A percentile compares a stretch with the other conserved stretches of the same genome.
phyloP scores from a whole-genome alignment of 768 basidiomycete genomes.

The Brasilioporus rufonigricans region DNA sequence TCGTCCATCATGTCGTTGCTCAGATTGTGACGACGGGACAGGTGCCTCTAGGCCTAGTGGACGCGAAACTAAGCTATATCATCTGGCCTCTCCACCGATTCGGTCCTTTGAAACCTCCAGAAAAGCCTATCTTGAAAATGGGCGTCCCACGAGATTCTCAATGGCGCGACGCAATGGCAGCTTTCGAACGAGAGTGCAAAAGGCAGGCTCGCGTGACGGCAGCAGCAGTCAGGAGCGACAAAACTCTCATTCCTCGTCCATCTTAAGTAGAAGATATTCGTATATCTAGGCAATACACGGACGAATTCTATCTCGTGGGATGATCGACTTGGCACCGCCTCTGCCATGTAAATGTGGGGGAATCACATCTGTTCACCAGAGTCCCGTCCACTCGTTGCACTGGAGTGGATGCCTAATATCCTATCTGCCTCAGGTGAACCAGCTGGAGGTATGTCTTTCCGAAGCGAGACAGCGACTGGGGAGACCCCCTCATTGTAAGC shows the following conservation, averaged over 20 bases:
- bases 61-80: conserved; percentile 48
- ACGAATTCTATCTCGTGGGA: too few species aligned
- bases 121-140: conserved; percentile 14
- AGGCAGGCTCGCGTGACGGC: conserved; percentile 23
- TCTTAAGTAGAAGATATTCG: neutral
- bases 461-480: conserved; percentile 42
- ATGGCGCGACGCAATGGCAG: conserved; percentile 31
- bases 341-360: neutral
- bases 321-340: too few species aligned
- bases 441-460: conserved; percentile 43
- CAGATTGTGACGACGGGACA: neutral
- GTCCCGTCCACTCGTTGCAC: conserved; percentile 1
- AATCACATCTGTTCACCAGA: neutral
- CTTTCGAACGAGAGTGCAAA: conserved; percentile 29
- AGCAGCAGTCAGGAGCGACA: neutral
- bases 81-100: conserved; percentile 52
- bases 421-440: conserved; percentile 45
- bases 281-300: neutral
- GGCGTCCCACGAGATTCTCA: conserved; percentile 21
- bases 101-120: conserved; percentile 33
- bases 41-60: conserved; percentile 47
- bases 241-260: neutral
- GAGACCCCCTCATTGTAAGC: conserved; percentile 44
- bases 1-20: neutral
- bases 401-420: conserved; percentile 36